These are phyloP conservation scores for Eutrema japonicum DNA, from an alignment of 345 rosid species.

Conservation along the genomic window DNA sequence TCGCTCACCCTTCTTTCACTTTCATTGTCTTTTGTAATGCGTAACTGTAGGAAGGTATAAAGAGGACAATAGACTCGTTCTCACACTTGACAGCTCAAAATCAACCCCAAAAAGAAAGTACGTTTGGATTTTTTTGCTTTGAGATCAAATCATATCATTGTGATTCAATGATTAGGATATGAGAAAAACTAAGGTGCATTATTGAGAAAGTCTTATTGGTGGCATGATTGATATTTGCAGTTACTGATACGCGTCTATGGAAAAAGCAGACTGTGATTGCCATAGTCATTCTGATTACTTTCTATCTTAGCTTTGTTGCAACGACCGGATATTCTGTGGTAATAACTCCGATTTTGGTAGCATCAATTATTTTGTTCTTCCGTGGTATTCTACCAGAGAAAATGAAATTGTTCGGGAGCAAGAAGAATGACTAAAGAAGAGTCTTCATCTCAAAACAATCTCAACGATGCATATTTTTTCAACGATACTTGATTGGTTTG, in stretches of 20 bases:
- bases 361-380: constrained; percentile 59
- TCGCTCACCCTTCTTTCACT: constrained; percentile 5
- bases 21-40: neutral
- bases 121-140: constrained; percentile 37
- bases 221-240: constrained; percentile 53
- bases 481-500: neutral
- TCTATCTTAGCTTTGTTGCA: constrained; percentile 73
- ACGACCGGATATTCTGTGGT: constrained; percentile 54
- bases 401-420: constrained; percentile 53
- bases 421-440: constrained; percentile 54
- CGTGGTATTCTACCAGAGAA: constrained; percentile 72
- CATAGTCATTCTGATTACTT: constrained; percentile 56
- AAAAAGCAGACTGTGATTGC: constrained; percentile 58
- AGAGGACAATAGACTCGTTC: constrained; percentile 76
- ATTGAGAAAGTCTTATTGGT: constrained; percentile 16
- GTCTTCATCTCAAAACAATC: neutral
- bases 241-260: constrained; percentile 69
- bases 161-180: neutral
- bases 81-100: constrained; percentile 66
- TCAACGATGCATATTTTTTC: neutral
- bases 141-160: constrained; percentile 2
- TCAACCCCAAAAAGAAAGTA: constrained; percentile 65
- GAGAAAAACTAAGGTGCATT: neutral
- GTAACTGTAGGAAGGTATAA: constrained; percentile 75
- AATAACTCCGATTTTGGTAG: constrained; percentile 51